Conservation (phyloP, 169 alveolate species). For the Theileria parva region DNA sequence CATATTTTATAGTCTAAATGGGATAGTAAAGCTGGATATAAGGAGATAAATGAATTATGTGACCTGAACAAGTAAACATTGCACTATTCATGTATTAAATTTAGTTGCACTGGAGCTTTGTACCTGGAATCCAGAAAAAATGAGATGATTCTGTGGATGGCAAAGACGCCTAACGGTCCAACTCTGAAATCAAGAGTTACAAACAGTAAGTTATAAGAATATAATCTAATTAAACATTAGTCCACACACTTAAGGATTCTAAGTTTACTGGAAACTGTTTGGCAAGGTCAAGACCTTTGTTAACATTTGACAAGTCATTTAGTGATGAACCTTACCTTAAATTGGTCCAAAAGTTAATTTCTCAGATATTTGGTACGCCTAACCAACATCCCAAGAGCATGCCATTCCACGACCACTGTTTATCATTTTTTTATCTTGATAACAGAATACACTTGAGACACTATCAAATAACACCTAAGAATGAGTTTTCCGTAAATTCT, state of each 20-base stretch:
- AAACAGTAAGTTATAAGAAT: conserved; percentile 70
- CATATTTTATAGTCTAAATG: conserved; percentile 75
- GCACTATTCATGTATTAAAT: background rate
- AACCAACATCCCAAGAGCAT: conserved; percentile 94
- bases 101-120: conserved; percentile 87
- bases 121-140: conserved; percentile 89
- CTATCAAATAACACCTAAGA: conserved; percentile 85
- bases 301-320: conserved; percentile 89
- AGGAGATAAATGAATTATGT: conserved; percentile 80
- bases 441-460: conserved; percentile 90
- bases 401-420: conserved; percentile 94
- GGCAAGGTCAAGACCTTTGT: conserved; percentile 91
- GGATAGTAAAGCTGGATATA: conserved; percentile 83
- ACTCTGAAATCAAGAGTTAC: conserved; percentile 88
- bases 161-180: conserved; percentile 95
- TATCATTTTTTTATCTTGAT: conserved; percentile 85
- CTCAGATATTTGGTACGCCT: conserved; percentile 90
- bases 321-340: conserved; percentile 69
- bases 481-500: conserved; percentile 72
- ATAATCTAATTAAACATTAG: conserved; percentile 20
- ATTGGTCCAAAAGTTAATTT: conserved; percentile 68
- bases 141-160: conserved; percentile 91
- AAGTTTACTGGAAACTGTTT: conserved; percentile 93
- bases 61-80: conserved; percentile 60
- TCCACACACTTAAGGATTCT: conserved; percentile 89